A percentile compares a stretch with the other conserved stretches of the same genome.
Conservation (phyloP, 2,329 filamentous ascomycete species). For the Emmonsiellopsis sp. region DNA sequence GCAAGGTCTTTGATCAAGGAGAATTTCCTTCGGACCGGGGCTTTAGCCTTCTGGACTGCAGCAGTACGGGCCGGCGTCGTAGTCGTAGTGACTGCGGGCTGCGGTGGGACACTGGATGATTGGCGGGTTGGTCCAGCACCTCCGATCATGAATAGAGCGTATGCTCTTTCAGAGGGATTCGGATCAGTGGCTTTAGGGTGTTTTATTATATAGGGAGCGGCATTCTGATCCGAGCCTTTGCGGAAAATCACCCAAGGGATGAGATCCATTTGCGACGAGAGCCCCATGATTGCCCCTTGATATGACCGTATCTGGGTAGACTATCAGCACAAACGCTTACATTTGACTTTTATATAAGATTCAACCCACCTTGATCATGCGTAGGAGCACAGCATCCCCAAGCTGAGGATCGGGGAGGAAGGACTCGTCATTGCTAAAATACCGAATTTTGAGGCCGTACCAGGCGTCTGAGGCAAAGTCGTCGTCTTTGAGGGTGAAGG, state of each 20-base stretch:
- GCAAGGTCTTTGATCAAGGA: slow-evolving; percentile 55
- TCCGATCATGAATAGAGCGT: slow-evolving; percentile 19
- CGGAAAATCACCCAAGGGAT: slow-evolving; percentile 30
- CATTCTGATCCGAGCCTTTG: slow-evolving; percentile 15
- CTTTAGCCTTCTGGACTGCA: not conserved
- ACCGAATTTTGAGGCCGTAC: slow-evolving; percentile 44
- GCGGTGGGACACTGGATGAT: slow-evolving; percentile 8
- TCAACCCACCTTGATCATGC: slow-evolving; percentile 44
- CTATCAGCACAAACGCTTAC: not conserved
- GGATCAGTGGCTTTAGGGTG: slow-evolving; percentile 22
- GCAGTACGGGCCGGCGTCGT: not conserved
- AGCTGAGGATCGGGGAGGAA: slow-evolving; percentile 37
- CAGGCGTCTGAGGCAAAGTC: slow-evolving; percentile 36
- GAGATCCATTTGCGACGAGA: slow-evolving; percentile 19
- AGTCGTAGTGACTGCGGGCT: not conserved
- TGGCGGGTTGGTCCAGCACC: not conserved
- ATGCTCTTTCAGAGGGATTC: slow-evolving; percentile 20
- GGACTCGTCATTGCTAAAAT: slow-evolving; percentile 47
- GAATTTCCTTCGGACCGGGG: slow-evolving; percentile 42
- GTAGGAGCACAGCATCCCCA: slow-evolving; percentile 59
- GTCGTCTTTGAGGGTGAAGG: slow-evolving; percentile 52
- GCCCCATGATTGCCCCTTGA: slow-evolving; percentile 2
- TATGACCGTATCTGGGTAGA: not conserved
- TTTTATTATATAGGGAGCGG: slow-evolving; percentile 15
- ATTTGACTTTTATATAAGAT: slow-evolving; percentile 19